Evolutionary conservation across 139 green algal genomes (phyloP).

Genomic region (Gonium pectorale): DNA sequence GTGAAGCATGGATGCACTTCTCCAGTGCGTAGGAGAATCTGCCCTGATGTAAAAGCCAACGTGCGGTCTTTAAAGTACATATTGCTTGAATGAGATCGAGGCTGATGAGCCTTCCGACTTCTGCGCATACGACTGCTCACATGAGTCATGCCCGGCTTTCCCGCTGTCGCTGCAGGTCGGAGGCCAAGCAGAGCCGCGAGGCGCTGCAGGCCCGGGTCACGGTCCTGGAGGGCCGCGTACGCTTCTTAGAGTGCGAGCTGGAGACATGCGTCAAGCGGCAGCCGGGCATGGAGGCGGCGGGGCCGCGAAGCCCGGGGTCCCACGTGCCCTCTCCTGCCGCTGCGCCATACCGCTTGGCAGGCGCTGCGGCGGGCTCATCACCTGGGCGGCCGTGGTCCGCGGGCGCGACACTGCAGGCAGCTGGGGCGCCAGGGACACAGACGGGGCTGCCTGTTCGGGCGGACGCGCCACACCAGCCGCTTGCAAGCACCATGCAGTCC

Average conservation of each 20-base stretch:
- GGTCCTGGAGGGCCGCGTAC: slow-evolving; percentile 68
- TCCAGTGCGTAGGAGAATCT: no score
- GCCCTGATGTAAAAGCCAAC: no score
- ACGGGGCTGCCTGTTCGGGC: no score
- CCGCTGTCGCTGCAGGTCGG: slow-evolving; percentile 7
- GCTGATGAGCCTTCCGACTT: no score
- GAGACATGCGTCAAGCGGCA: slow-evolving; percentile 32
- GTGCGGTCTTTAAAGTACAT: background rate
- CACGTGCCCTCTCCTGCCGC: background rate
- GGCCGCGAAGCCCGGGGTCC: background rate
- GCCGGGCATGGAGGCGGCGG: background rate
- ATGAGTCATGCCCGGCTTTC: no score
- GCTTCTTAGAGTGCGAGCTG: slow-evolving; percentile 69
- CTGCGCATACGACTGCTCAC: no score
- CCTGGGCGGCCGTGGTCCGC: background rate
- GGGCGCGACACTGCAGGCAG: background rate
- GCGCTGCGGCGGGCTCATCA: background rate
- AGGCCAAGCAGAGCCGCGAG: slow-evolving; percentile 41
- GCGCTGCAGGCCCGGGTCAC: slow-evolving; percentile 58
- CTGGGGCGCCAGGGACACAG: background rate
- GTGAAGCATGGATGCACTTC: no score
- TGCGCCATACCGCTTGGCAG: background rate
- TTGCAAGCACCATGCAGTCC: no score
- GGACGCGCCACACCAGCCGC: no score
- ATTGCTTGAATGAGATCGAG: no score